A percentile compares a stretch with the other conserved stretches of the same genome.
phyloP scores from a whole-genome alignment of 805 yeast species.

The Candida stauntonica region DNA sequence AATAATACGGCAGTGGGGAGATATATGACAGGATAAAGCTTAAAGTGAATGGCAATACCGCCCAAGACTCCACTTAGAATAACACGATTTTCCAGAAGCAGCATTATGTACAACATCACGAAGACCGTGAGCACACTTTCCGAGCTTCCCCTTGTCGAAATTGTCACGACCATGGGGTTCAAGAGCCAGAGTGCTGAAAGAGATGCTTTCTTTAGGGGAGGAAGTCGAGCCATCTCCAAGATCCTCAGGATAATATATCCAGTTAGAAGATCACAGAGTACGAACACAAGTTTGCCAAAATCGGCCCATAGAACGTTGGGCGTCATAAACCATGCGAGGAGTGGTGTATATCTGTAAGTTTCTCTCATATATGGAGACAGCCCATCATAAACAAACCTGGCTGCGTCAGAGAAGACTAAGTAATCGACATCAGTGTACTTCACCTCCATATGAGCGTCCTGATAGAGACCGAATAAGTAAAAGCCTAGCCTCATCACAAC shows the following conservation, averaged over 20 bases:
- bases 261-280: constrained; percentile 73
- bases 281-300: constrained; percentile 78
- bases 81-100: constrained; percentile 35
- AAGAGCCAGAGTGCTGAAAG: constrained; percentile 73
- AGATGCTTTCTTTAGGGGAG: constrained; percentile 32
- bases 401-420: constrained; percentile 90
- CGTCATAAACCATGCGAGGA: constrained; percentile 74
- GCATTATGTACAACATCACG: constrained; percentile 51
- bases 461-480: constrained; percentile 77
- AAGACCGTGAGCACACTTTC: constrained; percentile 85
- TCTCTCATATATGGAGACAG: constrained; percentile 76
- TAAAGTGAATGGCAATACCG: constrained; percentile 74
- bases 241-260: constrained; percentile 56
- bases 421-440: constrained; percentile 95
- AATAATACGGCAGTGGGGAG: constrained; percentile 62
- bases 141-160: constrained; percentile 89
- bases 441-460: constrained; percentile 73
- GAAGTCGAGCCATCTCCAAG: constrained; percentile 27
- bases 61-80: constrained; percentile 28
- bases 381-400: constrained; percentile 53
- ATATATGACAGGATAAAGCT: constrained; percentile 88
- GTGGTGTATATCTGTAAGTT: constrained; percentile 91
- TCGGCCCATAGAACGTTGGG: constrained; percentile 59
- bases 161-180: constrained; percentile 93
- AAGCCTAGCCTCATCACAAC: constrained; percentile 51